Base-by-base conservation (phyloP, 1,284 basidiomycete species). In the Agroathelia rolfsii region DNA sequence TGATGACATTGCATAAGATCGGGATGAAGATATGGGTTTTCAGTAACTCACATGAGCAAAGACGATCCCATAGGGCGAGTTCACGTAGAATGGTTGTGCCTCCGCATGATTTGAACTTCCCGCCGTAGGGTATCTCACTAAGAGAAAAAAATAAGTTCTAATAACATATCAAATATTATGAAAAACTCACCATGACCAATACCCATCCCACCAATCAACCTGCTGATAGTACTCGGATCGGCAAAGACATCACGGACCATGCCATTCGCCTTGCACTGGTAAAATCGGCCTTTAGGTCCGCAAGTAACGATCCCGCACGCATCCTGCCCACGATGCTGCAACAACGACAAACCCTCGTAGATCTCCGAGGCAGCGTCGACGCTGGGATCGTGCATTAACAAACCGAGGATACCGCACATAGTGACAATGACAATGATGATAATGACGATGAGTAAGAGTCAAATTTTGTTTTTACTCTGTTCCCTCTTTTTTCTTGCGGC, bases 211-310 rank as follows among this genome's bases (percentile, higher is more conserved):
- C 95, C 95, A 44, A 82, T 70, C 41, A 98, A 62, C 42, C 76
- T 79, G 28, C 76, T 70, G 36, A 97, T 64, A n/a, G n/a, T n/a
- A 14, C 84, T 72, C 49, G 72, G 72, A 31, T 73, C 67, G 57
- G 96, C 92, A 58, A 99, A 94, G 41, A 99, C 86, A 56, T 99
- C 95, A 37, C 94, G 76, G 48, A 99, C 94, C 95, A 99, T 98
- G 26, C 95, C 95, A 56, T 98, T 99, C n/a, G 92, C 89, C 62
- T 99, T 99, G 70, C 87, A 92, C 58, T 99, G 95, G 59, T 86
- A 94, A 58, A 99, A 88, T 28, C 93, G 79, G 28, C 95, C 95
- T 51, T 90, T 90, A 11, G 78, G 74, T 3, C 93, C 95, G 55
- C 95, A 95, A 29, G 95, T 98, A 39, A 99, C 85, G 50, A 98